These are phyloP conservation scores for Fusarium sp. DNA, from an alignment of 2,329 filamentous ascomycete genomes.

Conservation along the genomic window DNA sequence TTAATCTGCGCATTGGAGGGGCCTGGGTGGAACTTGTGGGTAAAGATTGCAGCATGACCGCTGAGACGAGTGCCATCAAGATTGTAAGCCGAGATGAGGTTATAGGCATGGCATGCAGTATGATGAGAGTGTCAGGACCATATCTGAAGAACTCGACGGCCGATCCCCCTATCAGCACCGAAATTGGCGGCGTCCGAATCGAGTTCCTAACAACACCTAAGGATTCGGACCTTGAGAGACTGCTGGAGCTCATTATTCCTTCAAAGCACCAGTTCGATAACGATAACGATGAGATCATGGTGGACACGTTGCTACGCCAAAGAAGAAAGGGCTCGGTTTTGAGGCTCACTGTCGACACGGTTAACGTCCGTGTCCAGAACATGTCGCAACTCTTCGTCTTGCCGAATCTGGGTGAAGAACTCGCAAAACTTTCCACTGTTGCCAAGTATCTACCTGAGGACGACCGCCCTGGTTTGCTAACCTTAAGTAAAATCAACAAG, in stretches of 20 bases:
- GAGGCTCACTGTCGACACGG: slow-evolving; percentile 73
- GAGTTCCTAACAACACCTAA: slow-evolving; percentile 81
- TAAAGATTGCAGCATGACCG: slow-evolving; percentile 77
- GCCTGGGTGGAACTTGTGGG: slow-evolving; percentile 82
- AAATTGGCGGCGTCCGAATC: slow-evolving; percentile 75
- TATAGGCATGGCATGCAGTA: slow-evolving; percentile 79
- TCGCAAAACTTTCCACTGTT: slow-evolving; percentile 86
- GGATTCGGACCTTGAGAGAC: slow-evolving; percentile 82
- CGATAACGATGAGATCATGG: slow-evolving; percentile 90
- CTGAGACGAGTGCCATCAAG: slow-evolving; percentile 87
- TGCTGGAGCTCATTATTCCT: slow-evolving; percentile 89
- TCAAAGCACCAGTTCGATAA: slow-evolving; percentile 90
- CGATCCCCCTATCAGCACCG: slow-evolving; percentile 72
- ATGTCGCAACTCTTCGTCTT: slow-evolving; percentile 76
- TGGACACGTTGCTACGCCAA: slow-evolving; percentile 90
- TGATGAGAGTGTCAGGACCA: slow-evolving; percentile 81
- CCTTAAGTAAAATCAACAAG: slow-evolving; percentile 75
- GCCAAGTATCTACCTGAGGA: slow-evolving; percentile 97
- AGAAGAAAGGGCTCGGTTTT: slow-evolving; percentile 87
- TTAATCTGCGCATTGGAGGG: slow-evolving; percentile 82
- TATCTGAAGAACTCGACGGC: slow-evolving; percentile 66
- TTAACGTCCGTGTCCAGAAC: slow-evolving; percentile 73
- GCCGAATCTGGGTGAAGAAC: slow-evolving; percentile 79
- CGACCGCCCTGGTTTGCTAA: slow-evolving; percentile 89
- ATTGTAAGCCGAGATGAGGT: slow-evolving; percentile 80